Percentiles rank a stretch among this genome's conserved stretches.
Evolutionary conservation across 2,329 filamentous ascomycete genomes (phyloP).

Genomic region (Fusarium redolens): DNA sequence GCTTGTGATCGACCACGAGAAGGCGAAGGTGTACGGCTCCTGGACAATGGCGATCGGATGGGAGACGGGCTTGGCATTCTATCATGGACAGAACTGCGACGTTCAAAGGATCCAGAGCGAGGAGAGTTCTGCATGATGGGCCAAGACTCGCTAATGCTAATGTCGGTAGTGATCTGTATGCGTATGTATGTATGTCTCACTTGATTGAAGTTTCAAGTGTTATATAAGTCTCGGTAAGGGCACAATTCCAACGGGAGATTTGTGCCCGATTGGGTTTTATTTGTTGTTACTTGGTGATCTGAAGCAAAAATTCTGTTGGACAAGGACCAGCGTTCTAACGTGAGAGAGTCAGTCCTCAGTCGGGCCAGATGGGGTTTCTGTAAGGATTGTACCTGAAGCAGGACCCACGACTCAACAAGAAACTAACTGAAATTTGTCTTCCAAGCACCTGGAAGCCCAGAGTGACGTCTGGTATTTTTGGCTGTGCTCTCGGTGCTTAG

Average conservation of each 20-base stretch:
- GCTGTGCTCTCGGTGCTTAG: neutral
- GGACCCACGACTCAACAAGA: slow-evolving; percentile 9
- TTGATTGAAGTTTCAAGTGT: slow-evolving; percentile 10
- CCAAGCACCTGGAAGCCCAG: neutral
- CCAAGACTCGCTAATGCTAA: slow-evolving; percentile 23
- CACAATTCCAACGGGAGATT: neutral
- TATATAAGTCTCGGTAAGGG: slow-evolving; percentile 1
- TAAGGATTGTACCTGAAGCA: slow-evolving; percentile 14
- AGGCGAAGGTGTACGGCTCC: slow-evolving; percentile 27
- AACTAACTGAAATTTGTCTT: neutral
- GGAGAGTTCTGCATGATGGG: slow-evolving; percentile 29
- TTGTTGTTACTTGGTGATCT: slow-evolving; percentile 15
- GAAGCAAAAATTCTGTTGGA: slow-evolving; percentile 2
- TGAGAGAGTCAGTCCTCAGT: slow-evolving; percentile 4
- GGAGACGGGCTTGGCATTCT: slow-evolving; percentile 25
- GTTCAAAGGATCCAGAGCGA: slow-evolving; percentile 35
- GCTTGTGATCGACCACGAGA: slow-evolving; percentile 31
- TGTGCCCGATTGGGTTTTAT: slow-evolving; percentile 15
- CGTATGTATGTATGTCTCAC: neutral
- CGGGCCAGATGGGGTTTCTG: neutral
- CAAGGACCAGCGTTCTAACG: slow-evolving; percentile 24
- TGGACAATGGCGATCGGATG: slow-evolving; percentile 16
- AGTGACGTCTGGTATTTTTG: neutral
- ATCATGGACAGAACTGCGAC: slow-evolving; percentile 32
- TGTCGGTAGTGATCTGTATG: neutral